Conservation (phyloP, 129 eudicot genomes). For the Centella asiatica region DNA sequence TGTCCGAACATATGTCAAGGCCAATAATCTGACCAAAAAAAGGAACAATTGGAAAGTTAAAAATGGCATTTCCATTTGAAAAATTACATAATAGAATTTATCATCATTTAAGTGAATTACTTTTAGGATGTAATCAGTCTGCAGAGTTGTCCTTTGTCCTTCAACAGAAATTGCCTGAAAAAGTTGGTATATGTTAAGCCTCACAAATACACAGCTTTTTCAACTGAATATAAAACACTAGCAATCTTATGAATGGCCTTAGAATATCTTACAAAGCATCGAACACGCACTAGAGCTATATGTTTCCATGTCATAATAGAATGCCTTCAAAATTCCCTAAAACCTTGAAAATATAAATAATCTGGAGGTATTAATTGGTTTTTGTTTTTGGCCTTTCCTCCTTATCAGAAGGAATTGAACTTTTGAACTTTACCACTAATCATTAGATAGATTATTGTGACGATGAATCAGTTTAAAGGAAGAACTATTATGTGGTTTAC, state of each 20-base stretch:
- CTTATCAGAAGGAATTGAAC: no score
- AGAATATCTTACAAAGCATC: no score
- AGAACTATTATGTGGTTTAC: no score
- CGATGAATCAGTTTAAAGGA: no score
- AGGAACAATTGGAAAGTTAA: neutral
- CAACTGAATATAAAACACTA: neutral
- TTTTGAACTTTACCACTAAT: no score
- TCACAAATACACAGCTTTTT: conserved; percentile 7
- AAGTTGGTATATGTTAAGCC: conserved; percentile 1
- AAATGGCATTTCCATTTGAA: neutral
- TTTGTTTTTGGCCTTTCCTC: no score
- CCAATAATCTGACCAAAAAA: conserved; percentile 48
- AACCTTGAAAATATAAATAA: no score
- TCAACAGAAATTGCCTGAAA: conserved; percentile 46
- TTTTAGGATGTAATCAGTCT: conserved; percentile 49
- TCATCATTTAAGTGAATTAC: conserved; percentile 17
- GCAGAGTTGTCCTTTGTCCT: conserved; percentile 51
- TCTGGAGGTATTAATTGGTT: no score
- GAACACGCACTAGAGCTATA: neutral
- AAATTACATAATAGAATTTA: neutral
- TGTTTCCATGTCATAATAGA: no score
- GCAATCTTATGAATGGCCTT: neutral
- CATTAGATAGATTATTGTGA: no score
- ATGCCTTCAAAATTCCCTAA: no score
- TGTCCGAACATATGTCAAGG: conserved; percentile 41